Percentiles rank a stretch among this genome's conserved stretches.
phyloP scores from a whole-genome alignment of 495 filamentous ascomycete species.

The Durotheca rogersii region DNA sequence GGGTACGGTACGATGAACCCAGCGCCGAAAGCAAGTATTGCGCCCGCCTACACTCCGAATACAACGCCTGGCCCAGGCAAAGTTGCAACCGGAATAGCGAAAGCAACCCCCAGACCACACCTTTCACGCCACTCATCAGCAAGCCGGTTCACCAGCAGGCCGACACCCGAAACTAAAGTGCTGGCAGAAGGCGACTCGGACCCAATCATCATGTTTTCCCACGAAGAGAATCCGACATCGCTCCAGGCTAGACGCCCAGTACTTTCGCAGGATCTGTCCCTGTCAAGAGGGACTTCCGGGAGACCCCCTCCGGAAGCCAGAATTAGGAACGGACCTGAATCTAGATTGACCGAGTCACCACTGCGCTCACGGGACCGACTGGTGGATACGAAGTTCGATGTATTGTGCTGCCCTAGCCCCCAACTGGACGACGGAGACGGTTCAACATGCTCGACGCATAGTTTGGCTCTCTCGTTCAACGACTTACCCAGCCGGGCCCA shows the following conservation, averaged over 20 bases:
- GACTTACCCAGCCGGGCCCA: conserved; percentile 80
- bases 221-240: conserved; percentile 41
- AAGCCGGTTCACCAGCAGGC: conserved; percentile 67
- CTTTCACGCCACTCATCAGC: conserved; percentile 54
- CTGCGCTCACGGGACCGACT: too few relatives aligned
- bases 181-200: conserved; percentile 63
- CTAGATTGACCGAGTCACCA: conserved; percentile 16
- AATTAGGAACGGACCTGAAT: conserved; percentile 48
- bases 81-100: conserved; percentile 15
- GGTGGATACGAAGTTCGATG: conserved; percentile 34
- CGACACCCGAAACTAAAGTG: conserved; percentile 72
- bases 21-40: background rate
- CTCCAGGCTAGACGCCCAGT: conserved; percentile 40
- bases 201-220: conserved; percentile 76
- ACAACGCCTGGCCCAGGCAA: conserved; percentile 6
- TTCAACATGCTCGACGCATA: conserved; percentile 62
- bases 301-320: conserved; percentile 63
- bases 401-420: conserved; percentile 34
- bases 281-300: conserved; percentile 57
- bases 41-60: too few relatives aligned
- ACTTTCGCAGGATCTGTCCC: conserved; percentile 50
- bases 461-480: conserved; percentile 74
- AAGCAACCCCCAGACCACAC: conserved; percentile 42
- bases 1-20: conserved; percentile 24
- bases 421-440: conserved; percentile 39